Evolutionary conservation across 2,329 filamentous ascomycete genomes (phyloP).

Genomic region (Colletotrichum salicis): DNA sequence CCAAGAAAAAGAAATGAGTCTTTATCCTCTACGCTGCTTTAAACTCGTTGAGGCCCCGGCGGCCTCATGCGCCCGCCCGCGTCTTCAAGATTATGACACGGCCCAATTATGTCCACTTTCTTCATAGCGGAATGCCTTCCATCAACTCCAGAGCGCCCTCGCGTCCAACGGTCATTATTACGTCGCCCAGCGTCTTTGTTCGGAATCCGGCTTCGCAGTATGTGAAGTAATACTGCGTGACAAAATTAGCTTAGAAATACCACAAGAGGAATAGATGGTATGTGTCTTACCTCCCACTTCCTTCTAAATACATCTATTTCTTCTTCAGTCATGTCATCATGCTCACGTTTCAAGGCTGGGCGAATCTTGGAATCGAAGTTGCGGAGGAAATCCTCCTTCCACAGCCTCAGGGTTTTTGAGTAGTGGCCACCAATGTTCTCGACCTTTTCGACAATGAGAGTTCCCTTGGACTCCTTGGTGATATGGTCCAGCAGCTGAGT

Average conservation of each 20-base stretch:
- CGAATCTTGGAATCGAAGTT: constrained; percentile 71
- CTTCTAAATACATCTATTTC: constrained; percentile 74
- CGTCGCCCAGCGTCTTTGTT: constrained; percentile 77
- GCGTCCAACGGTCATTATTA: constrained; percentile 75
- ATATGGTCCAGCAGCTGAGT: constrained; percentile 69
- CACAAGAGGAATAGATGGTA: neutral
- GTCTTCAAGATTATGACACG: neutral
- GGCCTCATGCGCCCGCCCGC: neutral
- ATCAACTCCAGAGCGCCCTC: constrained; percentile 75
- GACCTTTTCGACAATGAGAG: constrained; percentile 72
- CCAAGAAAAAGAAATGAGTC: constrained; percentile 54
- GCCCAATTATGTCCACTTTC: neutral
- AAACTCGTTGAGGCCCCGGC: neutral
- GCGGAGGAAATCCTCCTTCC: constrained; percentile 72
- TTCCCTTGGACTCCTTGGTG: constrained; percentile 67
- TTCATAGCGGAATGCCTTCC: constrained; percentile 73
- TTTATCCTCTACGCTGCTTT: neutral
- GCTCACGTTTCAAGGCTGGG: constrained; percentile 67
- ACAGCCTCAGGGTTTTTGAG: constrained; percentile 73
- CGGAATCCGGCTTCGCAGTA: constrained; percentile 81
- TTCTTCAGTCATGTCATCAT: constrained; percentile 67
- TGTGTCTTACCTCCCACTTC: constrained; percentile 72
- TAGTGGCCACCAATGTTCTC: constrained; percentile 82
- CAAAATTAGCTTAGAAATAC: constrained; percentile 28
- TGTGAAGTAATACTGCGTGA: constrained; percentile 74